phyloP scores from a whole-genome alignment of 1,284 basidiomycete species.

The Mixia osmundae region DNA sequence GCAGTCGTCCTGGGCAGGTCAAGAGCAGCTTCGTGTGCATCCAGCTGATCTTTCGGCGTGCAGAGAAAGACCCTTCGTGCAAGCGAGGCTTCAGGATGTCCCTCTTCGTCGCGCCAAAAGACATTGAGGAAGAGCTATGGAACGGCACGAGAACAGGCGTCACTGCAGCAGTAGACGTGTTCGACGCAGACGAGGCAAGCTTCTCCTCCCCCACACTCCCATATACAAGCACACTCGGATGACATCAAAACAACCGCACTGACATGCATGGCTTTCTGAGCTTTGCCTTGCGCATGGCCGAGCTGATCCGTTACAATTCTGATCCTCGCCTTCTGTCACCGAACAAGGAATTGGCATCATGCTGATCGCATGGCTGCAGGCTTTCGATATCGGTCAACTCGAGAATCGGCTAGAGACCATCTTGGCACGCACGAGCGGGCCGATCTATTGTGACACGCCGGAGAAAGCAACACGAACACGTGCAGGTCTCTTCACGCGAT shows the following conservation, averaged over 20 bases:
- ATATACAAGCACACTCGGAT: no score
- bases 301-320: no score
- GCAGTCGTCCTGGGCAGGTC: conserved; percentile 52
- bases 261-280: no score
- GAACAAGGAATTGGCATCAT: conserved; percentile 16
- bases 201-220: no score
- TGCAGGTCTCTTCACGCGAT: conserved; percentile 3
- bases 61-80: conserved; percentile 13
- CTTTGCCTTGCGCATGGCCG: no score
- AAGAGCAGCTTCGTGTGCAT: no score
- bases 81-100: conserved; percentile 65
- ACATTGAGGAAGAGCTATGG: conserved; percentile 66
- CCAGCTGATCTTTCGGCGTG: not conserved
- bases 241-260: no score
- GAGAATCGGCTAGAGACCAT: no score
- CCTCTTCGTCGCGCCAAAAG: conserved; percentile 58
- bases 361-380: no score
- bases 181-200: conserved; percentile 11
- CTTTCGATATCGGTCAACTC: no score
- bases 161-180: conserved; percentile 47
- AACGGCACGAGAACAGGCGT: conserved; percentile 57
- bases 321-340: not conserved
- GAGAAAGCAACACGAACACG: conserved; percentile 9
- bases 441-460: conserved; percentile 25
- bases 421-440: conserved; percentile 5